Evolutionary conservation across 2,329 filamentous ascomycete genomes (phyloP), one percentile per base, ranked within the genome.

Genomic region (Fusarium sp.): DNA sequence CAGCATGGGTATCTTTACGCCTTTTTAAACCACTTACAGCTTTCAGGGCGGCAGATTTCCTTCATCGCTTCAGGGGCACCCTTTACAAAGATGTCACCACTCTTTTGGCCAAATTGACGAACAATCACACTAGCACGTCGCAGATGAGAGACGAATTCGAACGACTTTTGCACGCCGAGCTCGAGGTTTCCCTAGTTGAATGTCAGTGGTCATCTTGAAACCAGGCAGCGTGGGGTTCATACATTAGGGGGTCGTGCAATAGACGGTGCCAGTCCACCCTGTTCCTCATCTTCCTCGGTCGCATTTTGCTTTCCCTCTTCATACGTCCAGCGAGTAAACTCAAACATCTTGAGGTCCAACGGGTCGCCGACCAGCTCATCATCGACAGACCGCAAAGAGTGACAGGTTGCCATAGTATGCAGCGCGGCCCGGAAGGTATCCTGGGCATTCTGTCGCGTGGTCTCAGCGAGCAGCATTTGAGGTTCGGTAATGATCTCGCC

Each of bases 301-400:
- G 85, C 81, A 53, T 86, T 86, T 71, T 95, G 90, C 45, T 90
- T 90, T 3, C 94, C 94, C 82, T 99, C 96, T 77, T 97, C 92
- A 72, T 93, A 99, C 5, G 89, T 88, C 96, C 96, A 99, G 7
- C 88, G 87, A 0, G 96, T 98, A 72, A 97, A 99, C 69, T 97
- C 91, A 77, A 99, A 99, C 96, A 99, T 99, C 78, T 98, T 98
- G 59, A 98, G 85, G 78, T 99, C 96, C 3, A 99, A 84, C 6
- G 97, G 96, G 75, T 99, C 96, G 2, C 96, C 96, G 34, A 99
- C 87, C 40, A 98, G 87, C 76, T 98, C 94, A 48, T 89, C 91
- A 66, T 98, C 95, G 17, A 99, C 91, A 13, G 91, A 88, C 46
- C 95, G 89, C 10, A 99, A 85, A 0, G 95, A 97, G 78, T 99